Percentiles rank a stretch among this genome's conserved stretches.
Evolutionary conservation across 2,329 filamentous ascomycete species (phyloP).

Genomic region (Colletotrichum nymphaeae): DNA sequence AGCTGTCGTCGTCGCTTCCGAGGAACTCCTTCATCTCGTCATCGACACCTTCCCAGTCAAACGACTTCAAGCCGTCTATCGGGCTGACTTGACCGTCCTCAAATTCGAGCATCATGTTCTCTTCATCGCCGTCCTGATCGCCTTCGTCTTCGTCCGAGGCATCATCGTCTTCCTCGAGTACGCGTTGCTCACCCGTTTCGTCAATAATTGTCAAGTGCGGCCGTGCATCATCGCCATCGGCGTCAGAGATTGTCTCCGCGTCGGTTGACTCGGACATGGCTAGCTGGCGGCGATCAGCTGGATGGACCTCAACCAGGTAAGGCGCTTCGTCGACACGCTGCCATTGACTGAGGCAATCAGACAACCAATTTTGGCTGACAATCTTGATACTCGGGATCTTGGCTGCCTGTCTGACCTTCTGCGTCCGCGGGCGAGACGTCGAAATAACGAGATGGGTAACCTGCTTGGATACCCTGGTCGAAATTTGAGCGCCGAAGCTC

Average conservation of each 20-base stretch:
- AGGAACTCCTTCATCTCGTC: conserved; percentile 83
- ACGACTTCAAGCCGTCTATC: conserved; percentile 66
- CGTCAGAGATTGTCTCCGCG: conserved; percentile 24
- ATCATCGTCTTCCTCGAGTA: conserved; percentile 49
- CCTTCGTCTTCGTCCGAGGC: conserved; percentile 46
- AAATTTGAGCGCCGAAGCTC: conserved; percentile 81
- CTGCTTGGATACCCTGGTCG: conserved; percentile 67
- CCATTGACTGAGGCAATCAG: conserved; percentile 88
- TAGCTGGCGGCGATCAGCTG: conserved; percentile 66
- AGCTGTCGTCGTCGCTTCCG: conserved; percentile 63
- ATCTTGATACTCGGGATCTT: conserved; percentile 86
- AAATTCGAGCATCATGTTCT: conserved; percentile 62
- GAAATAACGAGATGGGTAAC: conserved; percentile 82
- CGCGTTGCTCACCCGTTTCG: conserved; percentile 55
- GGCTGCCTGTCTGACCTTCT: conserved; percentile 90
- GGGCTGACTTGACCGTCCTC: conserved; percentile 59
- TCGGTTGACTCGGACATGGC: conserved; percentile 46
- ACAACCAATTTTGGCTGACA: conserved; percentile 90
- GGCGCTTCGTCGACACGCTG: conserved; percentile 80
- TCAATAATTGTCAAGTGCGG: conserved; percentile 57
- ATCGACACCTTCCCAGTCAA: conserved; percentile 73
- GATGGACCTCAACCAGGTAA: conserved; percentile 81
- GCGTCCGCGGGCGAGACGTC: conserved; percentile 79
- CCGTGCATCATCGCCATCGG: conserved; percentile 48
- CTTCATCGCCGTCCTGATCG: conserved; percentile 53